Base-by-base conservation (phyloP, 2,329 filamentous ascomycete genomes). In the Lachnellula subtilissima region DNA sequence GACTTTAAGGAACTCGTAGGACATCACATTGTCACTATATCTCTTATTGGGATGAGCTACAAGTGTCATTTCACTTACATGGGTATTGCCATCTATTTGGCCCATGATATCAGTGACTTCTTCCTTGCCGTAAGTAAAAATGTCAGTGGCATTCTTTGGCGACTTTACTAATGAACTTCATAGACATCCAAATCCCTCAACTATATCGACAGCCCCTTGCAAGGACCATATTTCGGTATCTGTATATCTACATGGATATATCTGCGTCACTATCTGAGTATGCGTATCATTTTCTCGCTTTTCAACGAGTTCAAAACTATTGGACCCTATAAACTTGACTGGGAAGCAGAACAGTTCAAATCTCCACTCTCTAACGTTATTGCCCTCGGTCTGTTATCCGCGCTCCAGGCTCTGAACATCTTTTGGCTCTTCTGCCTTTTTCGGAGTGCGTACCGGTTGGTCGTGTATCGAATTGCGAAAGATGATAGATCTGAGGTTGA, bases 31-130 rank as follows among this genome's bases (percentile, higher is more conserved):
- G 89, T 97, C 70, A 95, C 90, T 19, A 76, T 97, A 57, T 77
- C 86, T 19, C 80, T 97, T 65, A 96, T 97, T 64, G 87, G 75
- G 56, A 76, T 93, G 68, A 94, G 89, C 76, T 97, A 97, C 75
- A 85, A 91, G 59, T 97, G 96, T 78, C 92, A 97, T 74, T 97
- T 97, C 73, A 95, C 91, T 19, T 93, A 96, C 74, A 95, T 97
- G 71, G 92, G 92, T 25, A 75, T 97, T 54, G 89, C 91, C 19
- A 91, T 97, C 36, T 97, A 96, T 73, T 91, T 94, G 60, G 96
- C 92, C 9, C 91, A 96, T 73, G 92, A 97, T 70, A 89, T 97
- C 60, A 91, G 87, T 58, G 92, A 97, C 72, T 96, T 97, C 75
- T 97, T 97, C 82, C 81, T 97, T 46, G 92, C 93, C 39, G 89